phyloP scores from a whole-genome alignment of 108 stramenopile genomes.

The Cyclotella sp. region DNA sequence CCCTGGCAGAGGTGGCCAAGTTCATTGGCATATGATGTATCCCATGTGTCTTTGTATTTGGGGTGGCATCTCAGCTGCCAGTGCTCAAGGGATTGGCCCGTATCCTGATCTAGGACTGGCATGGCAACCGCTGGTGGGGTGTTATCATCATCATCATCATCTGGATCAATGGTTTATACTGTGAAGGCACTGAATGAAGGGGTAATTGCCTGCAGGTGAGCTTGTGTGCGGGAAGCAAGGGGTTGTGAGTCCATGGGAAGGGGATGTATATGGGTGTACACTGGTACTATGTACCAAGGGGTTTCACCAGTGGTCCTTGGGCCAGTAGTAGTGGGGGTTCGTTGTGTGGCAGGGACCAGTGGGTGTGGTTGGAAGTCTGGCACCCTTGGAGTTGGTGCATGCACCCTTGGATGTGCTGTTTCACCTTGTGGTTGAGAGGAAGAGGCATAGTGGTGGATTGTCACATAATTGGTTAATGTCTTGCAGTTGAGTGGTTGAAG shows the following conservation, averaged over 20 bases:
- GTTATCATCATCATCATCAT: background rate
- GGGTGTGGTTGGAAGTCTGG: no score
- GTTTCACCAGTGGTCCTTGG: no score
- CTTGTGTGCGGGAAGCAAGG: no score
- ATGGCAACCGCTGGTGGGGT: background rate
- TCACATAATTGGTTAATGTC: background rate
- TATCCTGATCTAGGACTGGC: background rate
- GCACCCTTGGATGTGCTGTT: background rate
- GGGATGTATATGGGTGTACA: no score
- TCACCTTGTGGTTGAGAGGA: background rate
- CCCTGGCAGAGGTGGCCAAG: constrained; percentile 7
- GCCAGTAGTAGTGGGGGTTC: no score
- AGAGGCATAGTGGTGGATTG: background rate
- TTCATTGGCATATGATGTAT: constrained; percentile 5
- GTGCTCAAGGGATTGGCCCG: constrained; percentile 2
- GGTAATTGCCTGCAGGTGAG: no score
- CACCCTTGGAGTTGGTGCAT: background rate
- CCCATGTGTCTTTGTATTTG: constrained; percentile 4
- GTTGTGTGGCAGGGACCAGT: no score
- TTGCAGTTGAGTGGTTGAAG: background rate
- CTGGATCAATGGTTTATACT: background rate
- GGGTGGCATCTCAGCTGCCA: constrained; percentile 4
- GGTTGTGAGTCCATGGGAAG: no score
- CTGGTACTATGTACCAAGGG: no score
- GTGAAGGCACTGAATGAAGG: background rate